Evolutionary conservation across 257 asterid species (phyloP), one percentile per base, ranked within the genome.

Genomic region (Osmanthus fragrans): DNA sequence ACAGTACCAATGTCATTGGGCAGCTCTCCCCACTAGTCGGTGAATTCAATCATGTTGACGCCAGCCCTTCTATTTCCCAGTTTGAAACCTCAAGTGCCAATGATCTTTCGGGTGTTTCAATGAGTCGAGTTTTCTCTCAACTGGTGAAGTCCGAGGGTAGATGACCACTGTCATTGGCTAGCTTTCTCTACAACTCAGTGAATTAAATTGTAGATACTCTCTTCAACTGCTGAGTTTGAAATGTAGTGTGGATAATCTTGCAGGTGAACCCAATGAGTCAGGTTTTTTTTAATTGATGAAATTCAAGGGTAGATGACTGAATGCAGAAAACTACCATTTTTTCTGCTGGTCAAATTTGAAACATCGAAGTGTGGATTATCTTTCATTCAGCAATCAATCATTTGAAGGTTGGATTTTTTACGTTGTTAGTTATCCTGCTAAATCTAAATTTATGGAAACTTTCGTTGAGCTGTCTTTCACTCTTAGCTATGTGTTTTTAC

Each of bases 121-220:
- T 87, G 88, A 89, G 91, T 79, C 66, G 83, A 71, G 97, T 92
- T 16, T 92, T 92, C 87, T 92, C 97, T 1, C 97, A 90, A 70
- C 85, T 92, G 75, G 78, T 88, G 49, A 90, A 90, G 34, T 88
- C 96, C 2, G 97, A 92, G 86, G 96, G 94, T 68, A 86, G 96
- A 84, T 92, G 85, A 85, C 27, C n/a, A 30, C 27, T 21, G 49
- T 56, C 67, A 45, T 79, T 40, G 23, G 4, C 19, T 33, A 13
- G 29, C n/a, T 51, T 47, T 33, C 27, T 56, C 10, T n/a, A n/a
- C 65, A 56, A 56, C 1, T 7, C 1, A 7, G 21, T 49, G n/a
- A 49, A 49, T 49, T 15, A 16, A 19, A 56, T 56, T 56, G 29
- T 18, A 5, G 27, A n/a, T 3, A n/a, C 10, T 56, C 65, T 18